Conservation (phyloP, 352 stramenopile species). For the Blastocystis sp. region DNA sequence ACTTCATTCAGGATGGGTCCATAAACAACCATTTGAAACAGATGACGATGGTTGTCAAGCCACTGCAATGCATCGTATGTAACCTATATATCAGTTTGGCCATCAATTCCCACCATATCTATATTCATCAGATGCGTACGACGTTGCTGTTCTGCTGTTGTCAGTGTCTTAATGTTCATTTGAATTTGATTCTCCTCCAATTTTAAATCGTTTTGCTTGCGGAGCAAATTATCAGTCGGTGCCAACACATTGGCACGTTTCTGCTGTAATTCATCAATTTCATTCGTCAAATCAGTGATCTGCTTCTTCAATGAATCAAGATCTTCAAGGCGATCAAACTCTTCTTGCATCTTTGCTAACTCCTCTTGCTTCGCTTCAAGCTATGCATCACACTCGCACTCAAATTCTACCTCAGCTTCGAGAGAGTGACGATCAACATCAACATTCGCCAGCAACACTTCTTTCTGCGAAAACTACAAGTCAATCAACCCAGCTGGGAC, state of each 20-base stretch:
- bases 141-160: background rate
- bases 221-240: background rate
- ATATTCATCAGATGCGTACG: background rate
- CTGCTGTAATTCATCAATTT: background rate
- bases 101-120: background rate
- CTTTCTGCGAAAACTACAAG: background rate
- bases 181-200: background rate
- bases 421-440: background rate
- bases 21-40: background rate
- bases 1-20: slow-evolving; percentile 43
- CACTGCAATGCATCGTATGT: slow-evolving; percentile 1
- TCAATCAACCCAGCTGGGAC: background rate
- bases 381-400: background rate
- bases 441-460: background rate
- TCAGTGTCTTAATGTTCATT: background rate
- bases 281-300: background rate
- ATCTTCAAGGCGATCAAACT: background rate
- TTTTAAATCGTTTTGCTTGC: background rate
- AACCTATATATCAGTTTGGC: background rate
- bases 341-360: background rate
- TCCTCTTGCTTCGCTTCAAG: background rate
- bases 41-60: background rate
- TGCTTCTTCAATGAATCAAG: background rate
- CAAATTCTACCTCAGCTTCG: background rate
- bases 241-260: background rate